These are phyloP conservation scores for Rubia balearica DNA, from an alignment of 305 asterid genomes.

Conservation along the genomic window DNA sequence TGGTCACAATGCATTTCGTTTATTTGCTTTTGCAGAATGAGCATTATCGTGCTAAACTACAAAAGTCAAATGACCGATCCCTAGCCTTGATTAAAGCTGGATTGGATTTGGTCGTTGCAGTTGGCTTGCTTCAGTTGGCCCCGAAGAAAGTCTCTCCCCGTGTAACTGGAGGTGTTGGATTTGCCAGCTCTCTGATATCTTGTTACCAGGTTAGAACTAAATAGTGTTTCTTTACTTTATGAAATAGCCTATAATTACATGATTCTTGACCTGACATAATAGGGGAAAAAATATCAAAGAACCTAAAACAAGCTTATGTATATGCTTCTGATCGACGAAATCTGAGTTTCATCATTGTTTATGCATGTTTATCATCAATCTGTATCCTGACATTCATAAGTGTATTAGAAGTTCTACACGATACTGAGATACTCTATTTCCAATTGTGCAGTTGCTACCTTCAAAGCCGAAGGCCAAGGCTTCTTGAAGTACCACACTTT, in stretches of 20 bases:
- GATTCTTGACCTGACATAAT: neutral
- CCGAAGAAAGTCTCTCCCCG: slow-evolving; percentile 95
- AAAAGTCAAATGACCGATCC: slow-evolving; percentile 71
- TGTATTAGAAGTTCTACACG: neutral
- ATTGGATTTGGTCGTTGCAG: slow-evolving; percentile 82
- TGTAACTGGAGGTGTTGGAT: slow-evolving; percentile 87
- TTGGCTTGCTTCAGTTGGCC: slow-evolving; percentile 82
- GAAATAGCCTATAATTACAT: neutral
- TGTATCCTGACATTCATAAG: neutral
- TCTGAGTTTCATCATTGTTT: neutral
- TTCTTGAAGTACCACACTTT: slow-evolving; percentile 31
- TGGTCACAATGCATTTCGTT: neutral
- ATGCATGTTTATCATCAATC: neutral
- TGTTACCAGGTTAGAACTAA: slow-evolving; percentile 74
- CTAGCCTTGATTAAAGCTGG: slow-evolving; percentile 79
- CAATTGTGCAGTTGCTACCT: slow-evolving; percentile 67
- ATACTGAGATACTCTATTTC: slow-evolving; percentile 9
- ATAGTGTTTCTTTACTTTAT: neutral
- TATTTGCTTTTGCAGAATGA: slow-evolving; percentile 44
- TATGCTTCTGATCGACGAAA: no score
- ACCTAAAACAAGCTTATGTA: no score
- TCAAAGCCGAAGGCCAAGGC: slow-evolving; percentile 63
- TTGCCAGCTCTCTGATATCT: slow-evolving; percentile 78
- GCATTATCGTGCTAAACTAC: slow-evolving; percentile 47
- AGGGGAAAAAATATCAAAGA: neutral